These are phyloP conservation scores for Magnaporthiopsis incrustans DNA, from an alignment of 2,329 filamentous ascomycete genomes.

Conservation along the genomic window DNA sequence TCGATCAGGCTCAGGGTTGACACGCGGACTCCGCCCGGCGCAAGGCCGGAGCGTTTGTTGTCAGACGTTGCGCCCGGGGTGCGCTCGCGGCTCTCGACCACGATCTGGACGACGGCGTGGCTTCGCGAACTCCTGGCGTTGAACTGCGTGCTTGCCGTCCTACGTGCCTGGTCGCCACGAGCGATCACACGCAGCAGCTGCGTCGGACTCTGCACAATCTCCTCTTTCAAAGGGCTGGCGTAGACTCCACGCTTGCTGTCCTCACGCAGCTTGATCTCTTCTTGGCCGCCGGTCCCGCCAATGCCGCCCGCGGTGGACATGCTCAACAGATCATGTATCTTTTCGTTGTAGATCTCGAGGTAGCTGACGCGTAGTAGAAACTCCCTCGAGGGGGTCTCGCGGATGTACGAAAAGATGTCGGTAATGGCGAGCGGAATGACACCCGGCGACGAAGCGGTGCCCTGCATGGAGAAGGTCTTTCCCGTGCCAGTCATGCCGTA, in stretches of 20 bases:
- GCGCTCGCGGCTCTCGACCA: conserved; percentile 91
- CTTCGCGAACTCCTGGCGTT: conserved; percentile 94
- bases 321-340: conserved; percentile 85
- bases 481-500: conserved; percentile 99
- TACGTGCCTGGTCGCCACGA: conserved; percentile 79
- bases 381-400: conserved; percentile 89
- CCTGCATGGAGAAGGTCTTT: conserved; percentile 99
- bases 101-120: conserved; percentile 97
- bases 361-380: conserved; percentile 96
- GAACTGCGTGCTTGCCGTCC: conserved; percentile 93
- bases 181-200: conserved; percentile 93
- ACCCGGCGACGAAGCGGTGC: conserved; percentile 87
- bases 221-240: conserved; percentile 90
- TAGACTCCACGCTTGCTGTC: conserved; percentile 96
- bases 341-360: conserved; percentile 98
- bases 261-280: conserved; percentile 95
- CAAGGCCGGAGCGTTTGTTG: conserved; percentile 59
- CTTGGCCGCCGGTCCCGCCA: conserved; percentile 52
- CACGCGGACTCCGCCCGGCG: conserved; percentile 85
- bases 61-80: conserved; percentile 49
- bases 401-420: conserved; percentile 98
- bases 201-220: conserved; percentile 96
- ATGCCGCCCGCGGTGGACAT: conserved; percentile 54
- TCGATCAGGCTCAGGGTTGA: conserved; percentile 95
- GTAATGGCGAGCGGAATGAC: conserved; percentile 97